phyloP scores from a whole-genome alignment of 2,329 filamentous ascomycete species.

The Ophiostoma angusticollis region DNA sequence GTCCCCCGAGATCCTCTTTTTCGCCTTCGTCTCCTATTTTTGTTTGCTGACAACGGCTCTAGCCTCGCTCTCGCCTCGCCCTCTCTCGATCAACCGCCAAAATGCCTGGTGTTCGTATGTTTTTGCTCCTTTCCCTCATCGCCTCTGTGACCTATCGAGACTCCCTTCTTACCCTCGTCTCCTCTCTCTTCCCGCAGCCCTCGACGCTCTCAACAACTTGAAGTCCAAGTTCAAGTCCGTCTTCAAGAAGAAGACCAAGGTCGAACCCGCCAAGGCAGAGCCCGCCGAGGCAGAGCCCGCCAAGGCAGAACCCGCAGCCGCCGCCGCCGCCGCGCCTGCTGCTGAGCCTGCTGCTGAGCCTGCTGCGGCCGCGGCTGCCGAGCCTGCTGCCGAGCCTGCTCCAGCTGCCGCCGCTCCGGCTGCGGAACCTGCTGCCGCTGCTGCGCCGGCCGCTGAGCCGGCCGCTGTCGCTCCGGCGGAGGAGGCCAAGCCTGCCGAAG shows the following conservation, averaged over 20 bases:
- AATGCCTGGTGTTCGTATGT: slow-evolving; percentile 43
- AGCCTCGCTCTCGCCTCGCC: neutral
- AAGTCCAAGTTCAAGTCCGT: slow-evolving; percentile 42
- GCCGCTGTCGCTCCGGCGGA: slow-evolving; percentile 3
- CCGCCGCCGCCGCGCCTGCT: slow-evolving; percentile 13
- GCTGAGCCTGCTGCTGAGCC: slow-evolving; percentile 5
- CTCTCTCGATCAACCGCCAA: slow-evolving; percentile 18
- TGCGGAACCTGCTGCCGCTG: slow-evolving; percentile 6
- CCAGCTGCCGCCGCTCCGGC: slow-evolving; percentile 8
- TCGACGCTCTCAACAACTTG: slow-evolving; percentile 39
- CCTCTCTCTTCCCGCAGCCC: no score
- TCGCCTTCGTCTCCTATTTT: neutral
- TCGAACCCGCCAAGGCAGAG: slow-evolving; percentile 6
- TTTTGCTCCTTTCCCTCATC: neutral
- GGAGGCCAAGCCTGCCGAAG: slow-evolving; percentile 12
- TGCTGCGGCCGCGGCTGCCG: slow-evolving; percentile 2
- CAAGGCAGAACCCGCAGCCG: slow-evolving; percentile 4
- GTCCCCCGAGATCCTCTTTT: no score
- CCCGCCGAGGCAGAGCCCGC: slow-evolving; percentile 6
- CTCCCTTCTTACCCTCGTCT: neutral
- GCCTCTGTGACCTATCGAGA: slow-evolving; percentile 1
- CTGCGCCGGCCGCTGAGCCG: neutral
- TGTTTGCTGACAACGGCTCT: neutral
- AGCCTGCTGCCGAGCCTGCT: slow-evolving; percentile 8
- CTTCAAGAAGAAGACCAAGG: slow-evolving; percentile 34